phyloP scores from a whole-genome alignment of 108 stramenopile species.

The Cafeteria roenbergensis region DNA sequence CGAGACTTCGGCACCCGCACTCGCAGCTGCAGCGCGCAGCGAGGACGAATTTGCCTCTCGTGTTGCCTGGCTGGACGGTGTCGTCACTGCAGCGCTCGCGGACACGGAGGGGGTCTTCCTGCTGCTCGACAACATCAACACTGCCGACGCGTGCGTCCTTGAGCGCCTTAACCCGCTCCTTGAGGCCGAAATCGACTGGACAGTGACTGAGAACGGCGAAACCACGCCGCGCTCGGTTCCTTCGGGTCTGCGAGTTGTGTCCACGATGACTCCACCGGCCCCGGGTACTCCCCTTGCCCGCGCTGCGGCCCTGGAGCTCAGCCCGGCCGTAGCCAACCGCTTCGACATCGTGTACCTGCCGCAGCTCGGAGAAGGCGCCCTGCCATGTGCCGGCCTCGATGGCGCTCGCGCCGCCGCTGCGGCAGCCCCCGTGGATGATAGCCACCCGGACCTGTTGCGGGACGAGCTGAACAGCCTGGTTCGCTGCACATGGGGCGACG shows the following conservation, averaged over 20 bases:
- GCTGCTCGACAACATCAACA: constrained; percentile 4
- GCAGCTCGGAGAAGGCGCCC: too few species aligned
- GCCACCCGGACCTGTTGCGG: too few species aligned
- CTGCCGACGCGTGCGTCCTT: constrained; percentile 11
- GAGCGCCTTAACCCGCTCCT: constrained; percentile 15
- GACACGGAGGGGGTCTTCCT: neutral
- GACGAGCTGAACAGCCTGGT: too few species aligned
- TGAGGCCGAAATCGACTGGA: constrained; percentile 10
- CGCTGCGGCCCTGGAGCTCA: too few species aligned
- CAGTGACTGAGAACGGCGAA: neutral
- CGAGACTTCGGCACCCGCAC: too few species aligned
- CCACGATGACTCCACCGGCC: constrained; percentile 2
- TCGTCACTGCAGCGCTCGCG: constrained; percentile 4
- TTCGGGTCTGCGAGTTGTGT: neutral
- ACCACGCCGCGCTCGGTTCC: neutral
- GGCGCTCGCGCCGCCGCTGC: too few species aligned
- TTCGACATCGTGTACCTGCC: constrained; percentile 8
- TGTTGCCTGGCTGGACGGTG: constrained; percentile 5
- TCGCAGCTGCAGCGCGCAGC: neutral
- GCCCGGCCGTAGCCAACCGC: constrained; percentile 13
- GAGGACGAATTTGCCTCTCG: neutral
- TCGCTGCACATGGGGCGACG: too few species aligned
- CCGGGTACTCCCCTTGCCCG: neutral
- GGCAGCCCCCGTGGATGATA: too few species aligned
- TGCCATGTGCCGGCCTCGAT: too few species aligned